Evolutionary conservation across 768 basidiomycete species (phyloP), one percentile per base, ranked within the genome.

Genomic region (Tephrocybe sp.): DNA sequence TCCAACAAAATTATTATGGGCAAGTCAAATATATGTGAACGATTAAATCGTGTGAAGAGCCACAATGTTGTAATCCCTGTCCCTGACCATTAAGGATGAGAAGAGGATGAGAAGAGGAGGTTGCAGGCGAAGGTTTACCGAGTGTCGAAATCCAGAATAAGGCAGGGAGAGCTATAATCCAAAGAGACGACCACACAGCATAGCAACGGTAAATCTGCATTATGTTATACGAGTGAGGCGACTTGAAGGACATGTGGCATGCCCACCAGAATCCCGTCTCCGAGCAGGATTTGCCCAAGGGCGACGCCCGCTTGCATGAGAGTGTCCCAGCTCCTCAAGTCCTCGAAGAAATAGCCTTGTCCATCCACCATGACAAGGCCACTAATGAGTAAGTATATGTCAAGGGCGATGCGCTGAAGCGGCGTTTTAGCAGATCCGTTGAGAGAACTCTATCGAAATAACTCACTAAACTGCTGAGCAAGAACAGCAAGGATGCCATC

Each of bases 191-290:
- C 45, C 45, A 46, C 2, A 46, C 34, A 13, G 36, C 19, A 23
- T 46, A 46, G 13, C 45, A 46, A 1, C 45, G 45, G 20, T 46
- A 46, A 12, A 46, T 46, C 45, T 46, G 7, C 3, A 30, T 16
- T 5, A 7, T 26, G 7, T 26, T 7, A 7, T 26, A 4, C 26
- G 26, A 26, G 3, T 7, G 7, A 7, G 26, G 26, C 22, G 20
- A 34, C 19, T 23, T n/a, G 23, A 22, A 12, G 36, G 13, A 5
- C 22, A 13, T 22, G 13, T 5, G 14, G 26, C 14, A 30, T 36
- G 13, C 45, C 36, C 22, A 46, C 45, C 13, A 46, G 34, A 23
- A 46, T 30, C n/a, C 22, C 42, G 16, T 43, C 42, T 43, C 42
- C 42, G 14, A 43, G 42, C 1, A 43, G 42, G 7, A 30, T 31